phyloP scores from a whole-genome alignment of 139 green algal genomes.

The Marvania coccoides region DNA sequence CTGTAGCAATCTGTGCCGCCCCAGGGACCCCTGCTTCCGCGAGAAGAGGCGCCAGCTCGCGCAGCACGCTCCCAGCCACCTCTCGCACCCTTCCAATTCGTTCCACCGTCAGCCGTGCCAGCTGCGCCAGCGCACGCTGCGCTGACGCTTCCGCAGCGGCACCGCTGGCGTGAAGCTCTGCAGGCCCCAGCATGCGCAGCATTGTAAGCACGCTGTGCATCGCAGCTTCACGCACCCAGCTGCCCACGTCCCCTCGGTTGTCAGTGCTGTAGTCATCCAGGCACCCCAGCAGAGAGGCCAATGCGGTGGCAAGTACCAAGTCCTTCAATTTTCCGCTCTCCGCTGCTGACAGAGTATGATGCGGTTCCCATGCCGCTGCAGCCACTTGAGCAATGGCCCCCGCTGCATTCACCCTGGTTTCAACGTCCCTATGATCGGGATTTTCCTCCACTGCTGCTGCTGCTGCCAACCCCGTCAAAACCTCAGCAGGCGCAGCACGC shows the following conservation, averaged over 20 bases:
- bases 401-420: conserved; percentile 63
- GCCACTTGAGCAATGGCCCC: conserved; percentile 34
- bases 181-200: conserved; percentile 25
- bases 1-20: background rate
- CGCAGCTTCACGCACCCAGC: conserved; percentile 83
- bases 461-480: conserved; percentile 27
- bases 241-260: conserved; percentile 92
- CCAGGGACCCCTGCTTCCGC: conserved; percentile 4
- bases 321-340: background rate
- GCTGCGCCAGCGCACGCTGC: conserved; percentile 13
- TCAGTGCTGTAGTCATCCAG: conserved; percentile 90
- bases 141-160: background rate
- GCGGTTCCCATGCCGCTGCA: background rate
- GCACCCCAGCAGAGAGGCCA: conserved; percentile 37
- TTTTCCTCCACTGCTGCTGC: conserved; percentile 40
- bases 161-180: background rate
- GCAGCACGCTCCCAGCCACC: conserved; percentile 15
- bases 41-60: background rate
- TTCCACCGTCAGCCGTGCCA: conserved; percentile 76
- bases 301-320: background rate
- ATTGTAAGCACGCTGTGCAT: conserved; percentile 46
- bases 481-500: conserved; percentile 3
- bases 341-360: background rate
- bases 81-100: conserved; percentile 72
- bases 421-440: conserved; percentile 53